Evolutionary conservation across 345 rosid species (phyloP).

Genomic region (Pistacia integerrima): DNA sequence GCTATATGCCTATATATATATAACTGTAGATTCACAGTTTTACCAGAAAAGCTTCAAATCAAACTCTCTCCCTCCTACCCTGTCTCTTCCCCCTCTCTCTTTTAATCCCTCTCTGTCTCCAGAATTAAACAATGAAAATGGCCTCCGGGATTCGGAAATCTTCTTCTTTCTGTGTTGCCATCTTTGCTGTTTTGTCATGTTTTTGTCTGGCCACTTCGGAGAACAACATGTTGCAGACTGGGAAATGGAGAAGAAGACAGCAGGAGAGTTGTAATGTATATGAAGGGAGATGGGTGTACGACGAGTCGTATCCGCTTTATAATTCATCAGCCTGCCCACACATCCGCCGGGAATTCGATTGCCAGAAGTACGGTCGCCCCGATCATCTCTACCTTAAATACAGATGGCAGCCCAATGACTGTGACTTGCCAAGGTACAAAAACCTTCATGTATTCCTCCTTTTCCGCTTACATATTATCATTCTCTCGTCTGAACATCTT

Average conservation of each 20-base stretch:
- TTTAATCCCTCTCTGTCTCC: neutral
- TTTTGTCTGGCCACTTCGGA: neutral
- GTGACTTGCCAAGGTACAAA: conserved; percentile 63
- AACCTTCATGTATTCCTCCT: neutral
- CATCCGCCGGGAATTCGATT: conserved; percentile 79
- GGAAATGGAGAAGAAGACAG: neutral
- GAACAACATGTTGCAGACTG: neutral
- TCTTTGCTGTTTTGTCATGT: conserved; percentile 10
- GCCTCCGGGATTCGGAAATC: conserved; percentile 13
- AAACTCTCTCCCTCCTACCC: neutral
- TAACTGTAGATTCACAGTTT: too few relatives aligned
- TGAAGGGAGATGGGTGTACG: conserved; percentile 74
- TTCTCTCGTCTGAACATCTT: too few relatives aligned
- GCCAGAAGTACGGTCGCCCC: conserved; percentile 79
- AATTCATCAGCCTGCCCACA: conserved; percentile 66
- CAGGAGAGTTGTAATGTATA: conserved; percentile 49
- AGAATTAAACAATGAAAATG: conserved; percentile 12
- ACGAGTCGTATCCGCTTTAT: conserved; percentile 68
- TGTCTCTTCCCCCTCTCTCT: neutral
- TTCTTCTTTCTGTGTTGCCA: neutral
- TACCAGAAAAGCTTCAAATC: neutral
- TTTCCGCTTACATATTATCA: too few relatives aligned
- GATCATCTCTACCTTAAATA: conserved; percentile 67
- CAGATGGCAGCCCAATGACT: conserved; percentile 77
- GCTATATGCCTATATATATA: too few relatives aligned